These are phyloP conservation scores for Monosporascus sp. DNA, from an alignment of 2,329 filamentous ascomycete genomes.

Conservation along the genomic window DNA sequence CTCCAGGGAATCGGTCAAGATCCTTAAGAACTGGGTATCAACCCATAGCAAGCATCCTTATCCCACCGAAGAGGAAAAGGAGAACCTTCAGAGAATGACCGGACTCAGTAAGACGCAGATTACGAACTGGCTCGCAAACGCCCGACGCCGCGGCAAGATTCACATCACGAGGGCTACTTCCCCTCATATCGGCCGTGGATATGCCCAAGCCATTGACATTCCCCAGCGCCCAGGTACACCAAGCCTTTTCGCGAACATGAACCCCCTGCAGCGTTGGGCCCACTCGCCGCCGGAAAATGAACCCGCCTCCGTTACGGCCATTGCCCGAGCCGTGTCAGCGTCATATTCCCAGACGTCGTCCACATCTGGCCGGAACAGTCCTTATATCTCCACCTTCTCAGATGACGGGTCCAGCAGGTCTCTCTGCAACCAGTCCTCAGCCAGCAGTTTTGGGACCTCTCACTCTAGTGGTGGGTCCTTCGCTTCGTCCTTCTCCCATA, in stretches of 20 bases:
- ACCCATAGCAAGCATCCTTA: constrained; percentile 80
- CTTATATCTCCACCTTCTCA: constrained; percentile 51
- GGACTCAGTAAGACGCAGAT: constrained; percentile 81
- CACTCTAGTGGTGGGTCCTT: constrained; percentile 56
- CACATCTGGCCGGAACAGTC: constrained; percentile 53
- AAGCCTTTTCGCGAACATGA: constrained; percentile 45
- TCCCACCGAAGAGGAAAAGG: constrained; percentile 82
- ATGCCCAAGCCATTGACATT: constrained; percentile 67
- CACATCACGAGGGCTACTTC: constrained; percentile 63
- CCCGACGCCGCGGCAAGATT: constrained; percentile 75
- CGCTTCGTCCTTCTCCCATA: constrained; percentile 54
- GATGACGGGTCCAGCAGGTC: constrained; percentile 58
- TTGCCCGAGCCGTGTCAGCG: constrained; percentile 52
- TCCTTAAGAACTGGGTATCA: constrained; percentile 80
- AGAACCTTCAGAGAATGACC: constrained; percentile 70
- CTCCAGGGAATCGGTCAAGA: constrained; percentile 72
- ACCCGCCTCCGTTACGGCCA: constrained; percentile 54
- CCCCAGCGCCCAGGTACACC: constrained; percentile 57
- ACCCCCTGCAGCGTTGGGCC: constrained; percentile 54
- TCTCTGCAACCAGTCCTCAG: constrained; percentile 54
- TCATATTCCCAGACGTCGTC: constrained; percentile 35
- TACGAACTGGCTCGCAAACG: constrained; percentile 89
- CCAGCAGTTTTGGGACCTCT: constrained; percentile 57
- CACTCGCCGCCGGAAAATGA: constrained; percentile 57
- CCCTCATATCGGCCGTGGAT: constrained; percentile 58